Evolutionary conservation across 352 stramenopile genomes (phyloP).

Genomic region (Globisporangium cystogenes): DNA sequence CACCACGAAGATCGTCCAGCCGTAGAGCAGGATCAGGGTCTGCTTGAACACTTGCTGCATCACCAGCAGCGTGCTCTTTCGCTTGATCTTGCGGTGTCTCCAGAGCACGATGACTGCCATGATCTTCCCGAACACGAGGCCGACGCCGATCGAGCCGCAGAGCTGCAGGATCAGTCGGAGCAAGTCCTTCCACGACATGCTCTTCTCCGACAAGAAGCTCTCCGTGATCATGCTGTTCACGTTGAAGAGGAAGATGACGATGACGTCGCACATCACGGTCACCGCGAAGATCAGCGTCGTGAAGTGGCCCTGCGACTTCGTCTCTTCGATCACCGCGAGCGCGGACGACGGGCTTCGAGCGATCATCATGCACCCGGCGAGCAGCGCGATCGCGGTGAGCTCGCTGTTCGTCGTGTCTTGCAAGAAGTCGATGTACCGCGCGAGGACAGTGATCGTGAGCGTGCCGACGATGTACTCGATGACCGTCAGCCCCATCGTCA

Average conservation of each 20-base stretch:
- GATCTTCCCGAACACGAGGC: constrained; percentile 43
- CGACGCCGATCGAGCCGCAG: constrained; percentile 40
- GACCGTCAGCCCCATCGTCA: constrained; percentile 47
- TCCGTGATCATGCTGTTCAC: constrained; percentile 68
- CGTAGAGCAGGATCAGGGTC: constrained; percentile 50
- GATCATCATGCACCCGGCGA: constrained; percentile 71
- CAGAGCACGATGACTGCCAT: constrained; percentile 52
- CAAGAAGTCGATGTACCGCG: constrained; percentile 56
- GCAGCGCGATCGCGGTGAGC: constrained; percentile 52
- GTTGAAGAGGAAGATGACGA: constrained; percentile 72
- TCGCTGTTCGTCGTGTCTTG: constrained; percentile 52
- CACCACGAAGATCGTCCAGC: constrained; percentile 53
- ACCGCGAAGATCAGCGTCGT: constrained; percentile 65
- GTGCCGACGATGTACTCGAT: constrained; percentile 63
- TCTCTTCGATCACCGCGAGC: constrained; percentile 65
- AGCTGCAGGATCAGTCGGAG: constrained; percentile 31
- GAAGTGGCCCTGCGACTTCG: constrained; percentile 54
- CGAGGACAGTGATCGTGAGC: constrained; percentile 53
- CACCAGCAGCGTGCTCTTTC: constrained; percentile 38
- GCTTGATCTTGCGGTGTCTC: constrained; percentile 40
- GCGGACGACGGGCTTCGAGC: constrained; percentile 59
- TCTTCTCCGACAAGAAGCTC: constrained; percentile 50
- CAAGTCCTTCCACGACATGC: constrained; percentile 27
- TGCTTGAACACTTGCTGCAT: constrained; percentile 45
- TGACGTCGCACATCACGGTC: constrained; percentile 65